Conservation (phyloP, 345 rosid genomes). For the Melastoma malabathricum region DNA sequence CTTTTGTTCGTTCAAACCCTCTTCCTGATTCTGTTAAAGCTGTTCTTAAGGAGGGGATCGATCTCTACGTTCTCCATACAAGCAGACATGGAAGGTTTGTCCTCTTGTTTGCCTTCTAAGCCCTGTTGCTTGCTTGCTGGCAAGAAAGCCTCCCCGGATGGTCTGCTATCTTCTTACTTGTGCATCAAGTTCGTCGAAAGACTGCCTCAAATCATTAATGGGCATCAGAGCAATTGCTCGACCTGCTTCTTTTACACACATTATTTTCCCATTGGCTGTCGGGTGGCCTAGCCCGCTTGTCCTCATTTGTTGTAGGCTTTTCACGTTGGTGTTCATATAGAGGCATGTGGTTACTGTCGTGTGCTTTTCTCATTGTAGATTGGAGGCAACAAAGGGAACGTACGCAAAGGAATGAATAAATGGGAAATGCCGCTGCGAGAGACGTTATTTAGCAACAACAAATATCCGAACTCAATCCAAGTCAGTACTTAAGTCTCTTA, state of each 20-base stretch:
- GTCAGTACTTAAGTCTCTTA: slow-evolving; percentile 13
- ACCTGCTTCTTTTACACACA: too few relatives aligned
- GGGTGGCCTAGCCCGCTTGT: too few relatives aligned
- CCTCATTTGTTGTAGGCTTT: too few relatives aligned
- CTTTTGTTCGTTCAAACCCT: slow-evolving; percentile 42
- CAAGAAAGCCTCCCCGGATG: not conserved
- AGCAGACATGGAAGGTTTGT: slow-evolving; percentile 68
- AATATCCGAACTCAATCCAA: slow-evolving; percentile 68
- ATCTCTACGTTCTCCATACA: slow-evolving; percentile 59
- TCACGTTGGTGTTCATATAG: not conserved
- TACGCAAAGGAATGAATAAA: slow-evolving; percentile 64
- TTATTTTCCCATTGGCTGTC: too few relatives aligned
- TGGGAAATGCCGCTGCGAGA: slow-evolving; percentile 76
- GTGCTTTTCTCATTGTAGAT: slow-evolving; percentile 24
- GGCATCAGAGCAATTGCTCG: too few relatives aligned
- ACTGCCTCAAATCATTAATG: too few relatives aligned
- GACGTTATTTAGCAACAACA: slow-evolving; percentile 28
- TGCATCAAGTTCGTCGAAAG: too few relatives aligned
- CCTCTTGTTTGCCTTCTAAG: not conserved
- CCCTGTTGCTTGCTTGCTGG: too few relatives aligned
- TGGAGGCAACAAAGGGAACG: slow-evolving; percentile 66
- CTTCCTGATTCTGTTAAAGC: slow-evolving; percentile 56
- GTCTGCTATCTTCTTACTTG: too few relatives aligned
- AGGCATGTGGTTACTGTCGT: not conserved
- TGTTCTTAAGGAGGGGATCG: slow-evolving; percentile 73